A percentile compares a stretch with the other conserved stretches of the same genome.
Evolutionary conservation across 768 basidiomycete species (phyloP).

Genomic region (Macrolepiota dolichaula): DNA sequence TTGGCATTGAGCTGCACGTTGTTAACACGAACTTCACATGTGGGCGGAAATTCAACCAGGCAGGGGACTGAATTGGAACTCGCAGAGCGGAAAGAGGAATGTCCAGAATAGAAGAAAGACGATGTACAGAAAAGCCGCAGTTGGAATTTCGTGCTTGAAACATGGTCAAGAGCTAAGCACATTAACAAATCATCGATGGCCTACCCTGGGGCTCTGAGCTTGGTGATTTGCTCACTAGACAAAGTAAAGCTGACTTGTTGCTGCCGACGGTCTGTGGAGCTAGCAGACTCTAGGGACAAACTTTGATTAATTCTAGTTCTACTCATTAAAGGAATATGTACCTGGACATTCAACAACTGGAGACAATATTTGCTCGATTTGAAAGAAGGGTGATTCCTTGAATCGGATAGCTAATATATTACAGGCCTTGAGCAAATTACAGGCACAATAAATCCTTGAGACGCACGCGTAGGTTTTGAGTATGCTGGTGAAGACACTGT

Average conservation of each 20-base stretch:
- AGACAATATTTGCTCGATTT: constrained; percentile 63
- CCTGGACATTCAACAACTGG: constrained; percentile 75
- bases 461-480: constrained; percentile 28
- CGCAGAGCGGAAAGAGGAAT: constrained; percentile 44
- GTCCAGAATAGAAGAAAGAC: constrained; percentile 61
- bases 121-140: constrained; percentile 89
- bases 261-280: constrained; percentile 72
- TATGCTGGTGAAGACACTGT: constrained; percentile 28
- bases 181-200: constrained; percentile 14
- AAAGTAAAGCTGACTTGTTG: constrained; percentile 63
- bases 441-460: not conserved
- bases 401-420: constrained; percentile 62
- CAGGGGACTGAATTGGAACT: constrained; percentile 46
- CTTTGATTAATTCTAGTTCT: not conserved
- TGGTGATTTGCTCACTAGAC: constrained; percentile 57
- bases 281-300: constrained; percentile 60
- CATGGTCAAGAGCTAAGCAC: constrained; percentile 1
- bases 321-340: constrained; percentile 24
- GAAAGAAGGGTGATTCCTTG: constrained; percentile 78
- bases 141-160: constrained; percentile 63
- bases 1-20: constrained; percentile 63
- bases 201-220: constrained; percentile 57
- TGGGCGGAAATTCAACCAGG: constrained; percentile 87
- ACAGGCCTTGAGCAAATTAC: constrained; percentile 14
- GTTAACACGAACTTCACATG: constrained; percentile 90